Base-by-base conservation (phyloP, 192 early-diverging fungal species). In the Mortierella antarctica region DNA sequence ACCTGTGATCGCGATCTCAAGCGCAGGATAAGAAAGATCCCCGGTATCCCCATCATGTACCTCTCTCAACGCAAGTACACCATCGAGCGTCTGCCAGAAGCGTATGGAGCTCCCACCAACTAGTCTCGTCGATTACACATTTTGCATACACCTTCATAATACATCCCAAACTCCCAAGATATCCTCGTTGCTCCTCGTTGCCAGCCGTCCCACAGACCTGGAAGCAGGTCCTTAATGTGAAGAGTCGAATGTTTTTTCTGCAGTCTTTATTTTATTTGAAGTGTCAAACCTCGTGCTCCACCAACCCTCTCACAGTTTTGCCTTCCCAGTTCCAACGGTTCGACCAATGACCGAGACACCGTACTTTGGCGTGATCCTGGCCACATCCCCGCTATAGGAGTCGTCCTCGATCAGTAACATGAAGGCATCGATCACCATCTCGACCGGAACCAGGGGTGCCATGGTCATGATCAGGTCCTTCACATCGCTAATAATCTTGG, bases 1-100 rank as follows among this genome's bases (percentile, higher is more conserved):
- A 99, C 98, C 8, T 99, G 98, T 63, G 98, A 99, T 89, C 89
- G 89, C 60, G 98, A 99, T 73, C 83, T 99, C 62, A 98, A 99
- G 86, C 84, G 95, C 46, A 88, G 98, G 65, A 96, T 99, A 65
- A 88, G 98, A 62, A 98, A 97, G 80, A 87, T 98, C 14, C 96
- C 97, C 2, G 98, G 97, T 75, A 93, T 98, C 18, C 98, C 97
- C 4, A 97, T 98, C 77, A 98, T 98, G 96, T 98, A 95, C 71
- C 96, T 98, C 71, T 89, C 91, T 50, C 85, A 87, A 20, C 90
- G 95, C 77, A 96, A 97, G 86, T 97, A 95, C 57, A 89, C 92
- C 13, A 97, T 99, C 62, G 98, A 99, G 83, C 83, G 98, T 71
- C 74, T 99, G 57, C 98, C 98, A 31, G 97, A 98, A 67, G 80